Base-by-base conservation (phyloP, 257 asterid genomes). In the Rauvolfia tetraphylla region DNA sequence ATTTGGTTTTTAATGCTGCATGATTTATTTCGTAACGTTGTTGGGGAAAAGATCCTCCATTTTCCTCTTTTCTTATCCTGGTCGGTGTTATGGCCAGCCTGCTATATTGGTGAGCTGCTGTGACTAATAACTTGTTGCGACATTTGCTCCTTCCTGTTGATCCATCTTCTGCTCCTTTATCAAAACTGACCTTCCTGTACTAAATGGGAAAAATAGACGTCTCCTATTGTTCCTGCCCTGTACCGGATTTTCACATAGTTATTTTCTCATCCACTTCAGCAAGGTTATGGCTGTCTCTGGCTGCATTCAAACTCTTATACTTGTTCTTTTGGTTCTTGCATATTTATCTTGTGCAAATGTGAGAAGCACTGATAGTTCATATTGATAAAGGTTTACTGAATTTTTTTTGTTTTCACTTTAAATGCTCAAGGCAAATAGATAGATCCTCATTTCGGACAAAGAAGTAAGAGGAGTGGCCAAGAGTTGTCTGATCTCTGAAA, bases 391-490 rank as follows among this genome's bases (percentile, higher is more conserved):
- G 42, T n/a, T 9, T 58, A 44, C 57, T 51, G 38, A 49, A 25
- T 22, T 2, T 17, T 27, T 38, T 2, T 9, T 68, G n/a, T n/a
- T 25, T 54, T 44, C 27, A 7, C 25, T 49, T 56, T 8, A 20
- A 44, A 44, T 62, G n/a, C 31, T 46, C 33, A 57, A 76, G 84
- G 75, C 15, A 31, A 76, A 33, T 70, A 61, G 81, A 54, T 76
- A 67, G 75, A 34, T 72, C 23, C n/a, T 48, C 46, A 20, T 8
- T n/a, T 11, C 27, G 75, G 71, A 54, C 12, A 38, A 53, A 39
- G 38, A 54, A 75, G 71, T 41, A 41, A 42, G 23, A 15, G 8
- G 72, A 4, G 36, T 51, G 63, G 39, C 20, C 29, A 36, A 25
- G 51, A 18, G 12, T 33, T 9, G 67, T 54, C 58, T 12, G 12